Base-by-base conservation (phyloP, 2,329 filamentous ascomycete genomes). In the Xylaria sp. region DNA sequence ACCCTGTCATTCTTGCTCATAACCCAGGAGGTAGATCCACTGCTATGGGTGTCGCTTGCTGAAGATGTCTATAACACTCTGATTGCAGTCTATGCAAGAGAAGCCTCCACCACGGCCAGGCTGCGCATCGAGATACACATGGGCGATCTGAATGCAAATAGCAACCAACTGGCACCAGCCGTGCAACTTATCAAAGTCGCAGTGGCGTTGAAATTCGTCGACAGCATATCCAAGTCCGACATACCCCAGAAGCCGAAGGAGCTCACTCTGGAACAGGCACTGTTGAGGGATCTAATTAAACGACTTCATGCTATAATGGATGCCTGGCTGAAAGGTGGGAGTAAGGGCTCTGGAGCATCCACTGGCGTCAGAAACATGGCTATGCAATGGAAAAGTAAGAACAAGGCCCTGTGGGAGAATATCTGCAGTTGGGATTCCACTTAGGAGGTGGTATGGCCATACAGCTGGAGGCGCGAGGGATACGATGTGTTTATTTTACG, bases 381-480 rank as follows among this genome's bases (percentile, higher is more conserved):
- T 28, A 2, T 63, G 38, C 47, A 28, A 21, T 65, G 63, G 63
- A 63, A 63, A 33, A 4, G 42, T 11, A 8, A 9, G 4, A 49
- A 65, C 53, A 25, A 28, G 35, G 23, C 1, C 12, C 6, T 12
- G 2, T 65, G 63, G 63, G 28, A 40, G 31, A 53, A 57, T 51
- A 64, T 64, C n/a, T 55, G 53, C 17, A 64, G 62, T 31, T 64
- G 62, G 58, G 62, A 49, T 47, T 17, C 52, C n/a, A 25, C n/a
- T 49, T 9, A 14, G 9, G 49, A 47, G 11, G 33, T 46, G 42
- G 50, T 11, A 45, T 25, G 21, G 35, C 8, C 12, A 37, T 7
- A 11, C 7, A 37, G 12, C 8, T 37, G 5, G 35, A 9, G 9
- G 4, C 28, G 28, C 28, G 28, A 31, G 28, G 28, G 9, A 31